Evolutionary conservation across 768 basidiomycete genomes (phyloP).

Genomic region (Tulasnella sp.): DNA sequence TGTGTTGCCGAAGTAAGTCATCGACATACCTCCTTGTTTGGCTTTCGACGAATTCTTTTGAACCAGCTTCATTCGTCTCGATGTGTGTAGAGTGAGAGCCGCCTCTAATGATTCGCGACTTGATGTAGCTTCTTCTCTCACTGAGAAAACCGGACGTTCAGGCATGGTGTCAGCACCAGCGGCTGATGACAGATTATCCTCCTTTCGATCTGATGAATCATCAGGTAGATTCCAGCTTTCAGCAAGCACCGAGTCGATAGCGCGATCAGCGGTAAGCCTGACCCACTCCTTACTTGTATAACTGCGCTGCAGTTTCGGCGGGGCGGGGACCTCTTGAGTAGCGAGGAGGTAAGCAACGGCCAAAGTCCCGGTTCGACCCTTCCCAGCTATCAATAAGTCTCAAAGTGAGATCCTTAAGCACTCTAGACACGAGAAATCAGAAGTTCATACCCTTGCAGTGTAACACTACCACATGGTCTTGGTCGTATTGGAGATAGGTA

Average conservation of each 20-base stretch:
- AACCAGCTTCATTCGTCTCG: conserved; percentile 50
- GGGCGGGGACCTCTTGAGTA: conserved; percentile 35
- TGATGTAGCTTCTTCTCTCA: not conserved
- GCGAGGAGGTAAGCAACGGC: conserved; percentile 74
- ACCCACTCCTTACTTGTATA: conserved; percentile 39
- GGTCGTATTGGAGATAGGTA: conserved; percentile 54
- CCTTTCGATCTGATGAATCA: not conserved
- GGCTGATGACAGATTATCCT: not conserved
- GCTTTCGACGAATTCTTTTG: conserved; percentile 8
- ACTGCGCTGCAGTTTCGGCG: conserved; percentile 39
- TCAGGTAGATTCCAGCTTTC: not conserved
- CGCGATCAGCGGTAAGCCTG: conserved; percentile 36
- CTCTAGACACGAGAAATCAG: not conserved
- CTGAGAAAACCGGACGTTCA: too few relatives aligned
- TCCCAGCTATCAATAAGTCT: conserved; percentile 40
- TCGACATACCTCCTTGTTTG: not conserved
- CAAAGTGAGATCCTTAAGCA: conserved; percentile 16
- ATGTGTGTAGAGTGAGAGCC: conserved; percentile 51
- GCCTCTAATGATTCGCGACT: conserved; percentile 11
- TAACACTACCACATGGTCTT: conserved; percentile 61
- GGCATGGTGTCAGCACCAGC: too few relatives aligned
- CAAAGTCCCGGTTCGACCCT: conserved; percentile 78
- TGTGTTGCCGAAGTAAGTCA: not conserved
- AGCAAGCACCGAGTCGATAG: conserved; percentile 31
- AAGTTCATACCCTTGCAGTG: conserved; percentile 66